These are phyloP conservation scores for Schizophyllum commune DNA, from an alignment of 1,284 basidiomycete species.

Conservation along the genomic window DNA sequence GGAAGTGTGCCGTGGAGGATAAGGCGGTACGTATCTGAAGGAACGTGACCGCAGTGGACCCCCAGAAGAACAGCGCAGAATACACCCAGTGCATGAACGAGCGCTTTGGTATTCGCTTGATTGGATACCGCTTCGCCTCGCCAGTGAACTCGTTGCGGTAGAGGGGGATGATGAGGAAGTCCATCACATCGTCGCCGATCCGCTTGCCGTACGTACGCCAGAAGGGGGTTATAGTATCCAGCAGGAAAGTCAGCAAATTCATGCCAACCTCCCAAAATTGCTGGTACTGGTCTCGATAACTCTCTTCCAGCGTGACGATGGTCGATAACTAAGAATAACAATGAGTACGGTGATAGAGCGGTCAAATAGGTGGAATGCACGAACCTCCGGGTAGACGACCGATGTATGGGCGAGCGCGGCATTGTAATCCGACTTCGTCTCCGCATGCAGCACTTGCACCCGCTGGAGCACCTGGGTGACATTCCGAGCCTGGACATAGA, in stretches of 20 bases:
- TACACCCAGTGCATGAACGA: constrained; percentile 57
- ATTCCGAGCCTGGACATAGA: constrained; percentile 35
- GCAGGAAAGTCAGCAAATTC: constrained; percentile 61
- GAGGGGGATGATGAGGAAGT: constrained; percentile 71
- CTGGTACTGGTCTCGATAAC: constrained; percentile 67
- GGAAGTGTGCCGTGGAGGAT: constrained; percentile 40
- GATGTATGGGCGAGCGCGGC: constrained; percentile 60
- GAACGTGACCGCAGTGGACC: constrained; percentile 35
- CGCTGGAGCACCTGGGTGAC: constrained; percentile 39
- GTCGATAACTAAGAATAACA: constrained; percentile 45
- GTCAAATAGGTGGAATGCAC: constrained; percentile 10
- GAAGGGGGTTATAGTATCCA: constrained; percentile 67
- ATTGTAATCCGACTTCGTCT: constrained; percentile 59
- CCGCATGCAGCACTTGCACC: constrained; percentile 46
- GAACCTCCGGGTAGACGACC: constrained; percentile 67
- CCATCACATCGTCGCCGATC: constrained; percentile 67
- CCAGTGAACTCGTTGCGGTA: constrained; percentile 78
- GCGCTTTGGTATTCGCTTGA: constrained; percentile 49
- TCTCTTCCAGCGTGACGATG: constrained; percentile 62
- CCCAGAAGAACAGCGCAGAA: constrained; percentile 41
- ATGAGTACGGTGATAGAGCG: not conserved
- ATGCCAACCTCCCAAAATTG: constrained; percentile 71
- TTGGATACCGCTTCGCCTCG: constrained; percentile 57
- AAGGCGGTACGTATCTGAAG: constrained; percentile 50
- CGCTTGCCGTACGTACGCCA: constrained; percentile 73